phyloP scores from a whole-genome alignment of 495 filamentous ascomycete genomes.

The Penicillium paradoxum region DNA sequence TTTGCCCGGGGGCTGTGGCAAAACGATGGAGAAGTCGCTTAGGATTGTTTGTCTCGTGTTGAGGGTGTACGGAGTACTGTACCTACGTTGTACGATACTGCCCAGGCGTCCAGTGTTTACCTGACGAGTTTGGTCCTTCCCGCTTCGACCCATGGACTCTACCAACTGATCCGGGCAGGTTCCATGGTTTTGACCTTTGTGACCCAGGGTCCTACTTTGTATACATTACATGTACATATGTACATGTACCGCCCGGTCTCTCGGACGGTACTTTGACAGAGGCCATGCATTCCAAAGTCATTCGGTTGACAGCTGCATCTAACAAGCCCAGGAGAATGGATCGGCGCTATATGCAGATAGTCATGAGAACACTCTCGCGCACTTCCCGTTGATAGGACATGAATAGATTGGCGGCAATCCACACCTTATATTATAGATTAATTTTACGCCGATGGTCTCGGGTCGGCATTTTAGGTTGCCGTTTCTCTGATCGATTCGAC shows the following conservation, averaged over 20 bases:
- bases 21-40: background rate
- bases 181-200: background rate
- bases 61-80: background rate
- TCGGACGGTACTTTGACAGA: background rate
- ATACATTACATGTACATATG: background rate
- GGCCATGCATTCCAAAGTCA: background rate
- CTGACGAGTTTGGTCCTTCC: constrained; percentile 1
- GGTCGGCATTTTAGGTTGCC: background rate
- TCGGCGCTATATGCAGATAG: background rate
- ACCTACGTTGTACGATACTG: too few species aligned
- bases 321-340: background rate
- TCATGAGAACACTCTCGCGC: background rate
- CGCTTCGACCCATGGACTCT: background rate
- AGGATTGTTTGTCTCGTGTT: background rate
- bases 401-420: background rate
- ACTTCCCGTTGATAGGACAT: background rate
- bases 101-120: background rate
- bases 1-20: constrained; percentile 1
- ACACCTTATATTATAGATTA: background rate
- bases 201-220: background rate
- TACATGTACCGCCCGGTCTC: too few species aligned
- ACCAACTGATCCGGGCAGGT: background rate
- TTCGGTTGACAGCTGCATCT: background rate
- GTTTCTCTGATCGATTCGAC: background rate
- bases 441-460: background rate